These are phyloP conservation scores for Sistotremastrum niveocremeum DNA, from an alignment of 768 basidiomycete species.

Conservation along the genomic window DNA sequence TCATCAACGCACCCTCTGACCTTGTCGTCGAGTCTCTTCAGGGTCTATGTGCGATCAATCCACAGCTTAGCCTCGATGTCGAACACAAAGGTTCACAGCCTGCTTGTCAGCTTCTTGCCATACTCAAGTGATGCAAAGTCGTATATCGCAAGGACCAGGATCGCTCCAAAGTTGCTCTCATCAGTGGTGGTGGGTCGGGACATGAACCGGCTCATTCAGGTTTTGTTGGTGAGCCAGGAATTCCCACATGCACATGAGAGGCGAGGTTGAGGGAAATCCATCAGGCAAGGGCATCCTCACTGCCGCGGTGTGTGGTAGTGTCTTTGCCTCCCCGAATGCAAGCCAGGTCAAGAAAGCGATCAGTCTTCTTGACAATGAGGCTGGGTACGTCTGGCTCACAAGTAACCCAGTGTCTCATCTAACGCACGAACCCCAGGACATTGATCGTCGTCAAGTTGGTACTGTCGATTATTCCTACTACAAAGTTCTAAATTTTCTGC, in stretches of 20 bases:
- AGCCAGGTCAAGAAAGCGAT: constrained; percentile 74
- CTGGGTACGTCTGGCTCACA: constrained; percentile 36
- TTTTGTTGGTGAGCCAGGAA: constrained; percentile 54
- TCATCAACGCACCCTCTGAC: constrained; percentile 54
- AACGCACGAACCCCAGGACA: constrained; percentile 30
- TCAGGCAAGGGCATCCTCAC: neutral
- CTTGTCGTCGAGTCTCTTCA: constrained; percentile 69
- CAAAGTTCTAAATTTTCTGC: neutral
- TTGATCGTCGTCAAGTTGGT: constrained; percentile 70
- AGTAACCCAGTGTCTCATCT: neutral
- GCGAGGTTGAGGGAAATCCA: constrained; percentile 25
- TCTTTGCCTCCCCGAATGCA: constrained; percentile 86
- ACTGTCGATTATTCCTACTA: constrained; percentile 1
- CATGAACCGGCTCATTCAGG: constrained; percentile 88
- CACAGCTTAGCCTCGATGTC: constrained; percentile 54
- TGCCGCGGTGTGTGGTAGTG: constrained; percentile 75
- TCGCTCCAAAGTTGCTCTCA: constrained; percentile 54
- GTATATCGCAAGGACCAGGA: constrained; percentile 46
- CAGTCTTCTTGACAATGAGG: constrained; percentile 57
- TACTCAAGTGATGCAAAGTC: constrained; percentile 27
- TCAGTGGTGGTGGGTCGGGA: constrained; percentile 79
- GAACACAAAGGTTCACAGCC: constrained; percentile 47
- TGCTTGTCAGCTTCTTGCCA: neutral
- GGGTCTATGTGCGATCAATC: constrained; percentile 61
- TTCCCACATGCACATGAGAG: constrained; percentile 20